Evolutionary conservation across 2,329 filamentous ascomycete species (phyloP).

Genomic region (Neobulgaria alba): DNA sequence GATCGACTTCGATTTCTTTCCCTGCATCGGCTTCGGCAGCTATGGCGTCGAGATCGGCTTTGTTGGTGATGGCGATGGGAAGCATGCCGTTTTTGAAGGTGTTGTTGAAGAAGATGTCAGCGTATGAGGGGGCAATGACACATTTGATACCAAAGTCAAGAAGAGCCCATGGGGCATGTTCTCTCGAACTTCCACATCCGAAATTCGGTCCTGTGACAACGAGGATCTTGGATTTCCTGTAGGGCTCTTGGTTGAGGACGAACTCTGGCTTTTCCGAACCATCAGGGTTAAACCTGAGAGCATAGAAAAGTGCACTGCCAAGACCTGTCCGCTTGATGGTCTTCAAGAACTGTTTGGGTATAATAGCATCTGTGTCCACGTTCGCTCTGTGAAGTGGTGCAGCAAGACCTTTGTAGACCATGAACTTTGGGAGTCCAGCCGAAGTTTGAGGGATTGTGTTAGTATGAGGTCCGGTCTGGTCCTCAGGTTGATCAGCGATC

Average conservation of each 20-base stretch:
- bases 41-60: conserved; percentile 58
- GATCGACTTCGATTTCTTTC: conserved; percentile 79
- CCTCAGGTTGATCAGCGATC: conserved; percentile 51
- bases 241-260: conserved; percentile 83
- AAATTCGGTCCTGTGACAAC: conserved; percentile 92
- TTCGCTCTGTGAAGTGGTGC: conserved; percentile 83
- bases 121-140: conserved; percentile 83
- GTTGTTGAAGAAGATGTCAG: conserved; percentile 99
- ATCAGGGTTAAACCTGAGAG: conserved; percentile 67
- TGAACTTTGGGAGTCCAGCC: conserved; percentile 75
- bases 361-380: conserved; percentile 98
- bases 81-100: conserved; percentile 99
- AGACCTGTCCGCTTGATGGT: conserved; percentile 98
- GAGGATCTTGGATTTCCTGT: conserved; percentile 76
- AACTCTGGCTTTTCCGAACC: conserved; percentile 72
- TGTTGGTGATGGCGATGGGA: conserved; percentile 66
- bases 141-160: conserved; percentile 94
- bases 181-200: conserved; percentile 84
- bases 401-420: conserved; percentile 73
- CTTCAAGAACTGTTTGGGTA: conserved; percentile 98
- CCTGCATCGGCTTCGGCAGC: conserved; percentile 71
- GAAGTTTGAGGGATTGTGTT: conserved; percentile 46
- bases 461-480: conserved; percentile 50
- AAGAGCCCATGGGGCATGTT: conserved; percentile 95
- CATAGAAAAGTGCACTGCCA: conserved; percentile 78